A percentile compares a stretch with the other conserved stretches of the same genome.
phyloP scores from a whole-genome alignment of 352 stramenopile species.

The Phytophthora pinifolia region DNA sequence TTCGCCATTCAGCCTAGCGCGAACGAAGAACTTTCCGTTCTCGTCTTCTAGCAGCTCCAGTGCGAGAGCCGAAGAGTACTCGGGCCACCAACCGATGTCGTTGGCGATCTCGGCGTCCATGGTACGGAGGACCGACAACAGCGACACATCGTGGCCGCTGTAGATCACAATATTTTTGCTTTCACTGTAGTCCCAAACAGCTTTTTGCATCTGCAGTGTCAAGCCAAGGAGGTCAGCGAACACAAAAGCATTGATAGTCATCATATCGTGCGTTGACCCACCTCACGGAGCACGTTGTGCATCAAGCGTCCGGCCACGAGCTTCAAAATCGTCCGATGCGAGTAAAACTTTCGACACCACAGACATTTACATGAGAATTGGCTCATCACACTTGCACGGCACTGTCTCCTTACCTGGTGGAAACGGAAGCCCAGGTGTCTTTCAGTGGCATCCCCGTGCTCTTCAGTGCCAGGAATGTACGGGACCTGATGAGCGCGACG shows the following conservation, averaged over 20 bases:
- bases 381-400: too few relatives aligned
- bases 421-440: slow-evolving; percentile 75
- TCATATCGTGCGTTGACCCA: slow-evolving; percentile 1
- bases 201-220: slow-evolving; percentile 42
- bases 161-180: slow-evolving; percentile 71
- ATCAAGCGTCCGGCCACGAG: slow-evolving; percentile 66
- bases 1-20: slow-evolving; percentile 51
- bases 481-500: slow-evolving; percentile 52
- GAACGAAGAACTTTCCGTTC: slow-evolving; percentile 54
- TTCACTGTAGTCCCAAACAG: slow-evolving; percentile 29
- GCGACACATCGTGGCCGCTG: slow-evolving; percentile 80
- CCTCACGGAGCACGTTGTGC: slow-evolving; percentile 57
- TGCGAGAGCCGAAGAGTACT: slow-evolving; percentile 66
- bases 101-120: slow-evolving; percentile 47
- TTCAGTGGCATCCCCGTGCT: slow-evolving; percentile 34
- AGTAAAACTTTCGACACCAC: slow-evolving; percentile 60
- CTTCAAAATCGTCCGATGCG: slow-evolving; percentile 60
- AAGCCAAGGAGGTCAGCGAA: slow-evolving; percentile 1
- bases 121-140: slow-evolving; percentile 75
- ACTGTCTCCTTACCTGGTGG: slow-evolving; percentile 63
- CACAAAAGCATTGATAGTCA: neutral
- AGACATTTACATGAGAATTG: slow-evolving; percentile 5
- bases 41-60: slow-evolving; percentile 75
- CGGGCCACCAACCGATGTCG: slow-evolving; percentile 64
- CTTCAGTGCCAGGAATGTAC: slow-evolving; percentile 55